Percentiles rank a stretch among this genome's conserved stretches.
phyloP scores from a whole-genome alignment of 129 eudicot genomes.

The Helichrysum umbraculigerum region DNA sequence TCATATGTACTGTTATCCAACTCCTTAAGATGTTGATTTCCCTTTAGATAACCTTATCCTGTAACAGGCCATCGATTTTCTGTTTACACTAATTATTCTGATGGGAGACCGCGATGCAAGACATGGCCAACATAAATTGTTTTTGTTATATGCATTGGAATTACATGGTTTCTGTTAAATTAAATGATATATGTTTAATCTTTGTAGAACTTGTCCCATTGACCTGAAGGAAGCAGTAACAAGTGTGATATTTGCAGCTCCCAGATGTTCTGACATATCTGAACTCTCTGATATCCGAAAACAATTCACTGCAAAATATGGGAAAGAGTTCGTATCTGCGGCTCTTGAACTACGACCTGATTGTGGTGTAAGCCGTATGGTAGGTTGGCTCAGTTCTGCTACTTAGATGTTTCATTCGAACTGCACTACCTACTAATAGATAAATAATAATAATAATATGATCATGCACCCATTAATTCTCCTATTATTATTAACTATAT shows the following conservation, averaged over 20 bases:
- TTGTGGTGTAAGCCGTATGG: slow-evolving; percentile 85
- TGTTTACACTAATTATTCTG: too few relatives aligned
- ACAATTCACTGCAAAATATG: slow-evolving; percentile 76
- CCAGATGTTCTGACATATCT: slow-evolving; percentile 88
- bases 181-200: not conserved
- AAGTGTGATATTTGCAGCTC: slow-evolving; percentile 89
- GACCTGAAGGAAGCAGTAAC: slow-evolving; percentile 91
- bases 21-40: too few relatives aligned
- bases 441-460: too few relatives aligned
- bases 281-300: slow-evolving; percentile 78
- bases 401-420: not conserved
- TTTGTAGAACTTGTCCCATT: slow-evolving; percentile 74
- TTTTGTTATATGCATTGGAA: not conserved
- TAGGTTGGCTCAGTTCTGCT: slow-evolving; percentile 30
- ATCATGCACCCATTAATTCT: too few relatives aligned
- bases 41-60: too few relatives aligned
- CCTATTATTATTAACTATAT: not conserved
- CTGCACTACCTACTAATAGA: too few relatives aligned
- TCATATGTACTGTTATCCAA: too few relatives aligned
- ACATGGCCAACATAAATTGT: too few relatives aligned
- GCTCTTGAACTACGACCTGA: slow-evolving; percentile 85
- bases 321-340: slow-evolving; percentile 73
- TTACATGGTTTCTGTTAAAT: not conserved
- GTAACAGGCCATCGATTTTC: too few relatives aligned
- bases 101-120: too few relatives aligned